A percentile compares a stretch with the other conserved stretches of the same genome.
phyloP scores from a whole-genome alignment of 2,329 filamentous ascomycete species.

The Aspergillus sojae region DNA sequence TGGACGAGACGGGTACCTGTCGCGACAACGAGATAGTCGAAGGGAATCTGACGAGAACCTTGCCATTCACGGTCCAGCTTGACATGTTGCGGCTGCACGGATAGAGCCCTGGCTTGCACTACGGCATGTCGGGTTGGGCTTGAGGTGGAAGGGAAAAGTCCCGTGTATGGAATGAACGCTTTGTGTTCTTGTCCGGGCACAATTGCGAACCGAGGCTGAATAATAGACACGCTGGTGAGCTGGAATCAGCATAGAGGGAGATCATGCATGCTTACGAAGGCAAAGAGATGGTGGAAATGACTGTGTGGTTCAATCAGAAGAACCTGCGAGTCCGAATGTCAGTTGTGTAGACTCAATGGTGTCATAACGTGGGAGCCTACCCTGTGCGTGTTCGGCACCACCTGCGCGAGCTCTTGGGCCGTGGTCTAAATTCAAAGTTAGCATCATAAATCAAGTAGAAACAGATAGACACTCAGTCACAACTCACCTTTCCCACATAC shows the following conservation, averaged over 20 bases:
- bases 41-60: conserved; percentile 33
- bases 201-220: conserved; percentile 38
- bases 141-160: conserved; percentile 30
- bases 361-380: conserved; percentile 16
- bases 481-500: conserved; percentile 36
- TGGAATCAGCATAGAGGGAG: neutral
- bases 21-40: conserved; percentile 37
- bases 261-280: conserved; percentile 29
- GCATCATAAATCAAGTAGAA: conserved; percentile 11
- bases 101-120: conserved; percentile 36
- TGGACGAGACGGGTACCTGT: conserved; percentile 38
- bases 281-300: conserved; percentile 41
- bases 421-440: conserved; percentile 23
- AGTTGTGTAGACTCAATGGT: neutral
- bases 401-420: conserved; percentile 38
- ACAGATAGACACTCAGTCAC: neutral
- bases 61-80: conserved; percentile 40
- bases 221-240: neutral
- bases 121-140: conserved; percentile 29
- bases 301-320: conserved; percentile 39
- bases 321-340: conserved; percentile 22
- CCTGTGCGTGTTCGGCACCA: conserved; percentile 38
- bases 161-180: conserved; percentile 39
- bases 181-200: conserved; percentile 40
- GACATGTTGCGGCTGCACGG: conserved; percentile 30